A percentile compares a stretch with the other conserved stretches of the same genome.
These are phyloP conservation scores for Phytophthora kernoviae DNA, from an alignment of 352 stramenopile species.

Conservation along the genomic window DNA sequence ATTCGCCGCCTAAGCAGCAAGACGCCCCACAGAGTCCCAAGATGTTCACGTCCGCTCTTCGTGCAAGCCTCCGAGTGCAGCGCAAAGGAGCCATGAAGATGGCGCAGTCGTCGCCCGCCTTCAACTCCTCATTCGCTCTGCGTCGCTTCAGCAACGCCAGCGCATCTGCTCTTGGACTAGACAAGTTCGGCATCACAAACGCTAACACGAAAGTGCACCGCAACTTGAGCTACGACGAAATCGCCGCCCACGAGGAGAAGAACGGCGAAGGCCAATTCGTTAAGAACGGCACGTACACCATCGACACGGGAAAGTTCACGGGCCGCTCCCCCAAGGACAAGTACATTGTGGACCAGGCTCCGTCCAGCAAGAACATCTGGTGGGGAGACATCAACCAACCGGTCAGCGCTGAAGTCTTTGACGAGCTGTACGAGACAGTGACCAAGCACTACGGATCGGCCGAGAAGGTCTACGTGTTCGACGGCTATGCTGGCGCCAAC, in stretches of 20 bases:
- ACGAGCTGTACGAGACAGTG: slow-evolving; percentile 95
- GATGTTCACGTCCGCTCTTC: slow-evolving; percentile 69
- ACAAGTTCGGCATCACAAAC: slow-evolving; percentile 92
- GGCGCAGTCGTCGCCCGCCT: slow-evolving; percentile 30
- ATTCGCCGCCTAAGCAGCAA: slow-evolving; percentile 36
- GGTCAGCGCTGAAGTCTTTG: slow-evolving; percentile 93
- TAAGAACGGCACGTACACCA: slow-evolving; percentile 94
- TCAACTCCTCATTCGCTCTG: slow-evolving; percentile 32
- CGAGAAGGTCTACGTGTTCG: slow-evolving; percentile 96
- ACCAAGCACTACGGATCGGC: slow-evolving; percentile 92
- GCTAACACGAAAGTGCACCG: slow-evolving; percentile 91
- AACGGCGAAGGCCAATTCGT: slow-evolving; percentile 94
- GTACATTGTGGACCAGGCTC: slow-evolving; percentile 95
- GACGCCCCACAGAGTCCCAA: slow-evolving; percentile 4
- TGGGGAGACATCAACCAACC: slow-evolving; percentile 97
- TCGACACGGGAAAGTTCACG: slow-evolving; percentile 99
- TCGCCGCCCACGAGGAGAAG: slow-evolving; percentile 94
- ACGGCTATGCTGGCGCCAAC: slow-evolving; percentile 95
- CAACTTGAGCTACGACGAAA: slow-evolving; percentile 96
- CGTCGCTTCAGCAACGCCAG: slow-evolving; percentile 52
- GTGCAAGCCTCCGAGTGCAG: slow-evolving; percentile 61
- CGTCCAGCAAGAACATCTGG: slow-evolving; percentile 95
- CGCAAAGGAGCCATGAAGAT: slow-evolving; percentile 48
- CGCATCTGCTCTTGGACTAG: slow-evolving; percentile 67
- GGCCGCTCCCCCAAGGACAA: slow-evolving; percentile 99